Percentiles rank a stretch among this genome's conserved stretches.
These are phyloP conservation scores for Geoglossum glabrum DNA, from an alignment of 495 filamentous ascomycete species.

Conservation along the genomic window DNA sequence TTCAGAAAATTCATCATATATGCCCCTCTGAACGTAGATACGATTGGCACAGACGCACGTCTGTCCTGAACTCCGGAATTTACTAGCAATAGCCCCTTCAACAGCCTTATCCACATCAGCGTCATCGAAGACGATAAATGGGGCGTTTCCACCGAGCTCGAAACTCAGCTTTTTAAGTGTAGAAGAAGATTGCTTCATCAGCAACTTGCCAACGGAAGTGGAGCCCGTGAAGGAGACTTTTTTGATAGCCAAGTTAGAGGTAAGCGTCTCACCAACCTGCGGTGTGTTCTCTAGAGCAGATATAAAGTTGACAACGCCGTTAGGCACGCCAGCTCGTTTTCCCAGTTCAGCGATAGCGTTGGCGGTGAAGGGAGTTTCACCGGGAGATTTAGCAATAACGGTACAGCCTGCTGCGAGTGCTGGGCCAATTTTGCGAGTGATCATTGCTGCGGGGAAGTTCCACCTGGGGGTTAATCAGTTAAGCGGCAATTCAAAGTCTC, in stretches of 20 bases:
- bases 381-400: conserved; percentile 64
- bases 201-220: conserved; percentile 66
- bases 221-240: conserved; percentile 86
- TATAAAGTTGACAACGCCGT: conserved; percentile 68
- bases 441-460: conserved; percentile 93
- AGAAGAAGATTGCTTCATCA: conserved; percentile 63
- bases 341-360: conserved; percentile 69
- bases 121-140: conserved; percentile 88
- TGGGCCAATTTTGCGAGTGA: conserved; percentile 71
- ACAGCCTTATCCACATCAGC: conserved; percentile 65
- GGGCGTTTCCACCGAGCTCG: conserved; percentile 79
- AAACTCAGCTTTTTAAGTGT: conserved; percentile 77
- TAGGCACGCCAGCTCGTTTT: conserved; percentile 64
- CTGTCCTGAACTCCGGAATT: conserved; percentile 77
- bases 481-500: conserved; percentile 3
- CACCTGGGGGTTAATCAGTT: conserved; percentile 23
- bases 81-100: conserved; percentile 50
- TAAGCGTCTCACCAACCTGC: conserved; percentile 50
- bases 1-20: conserved; percentile 57
- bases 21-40: conserved; percentile 58
- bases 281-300: conserved; percentile 53
- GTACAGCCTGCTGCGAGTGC: conserved; percentile 73
- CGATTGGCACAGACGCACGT: conserved; percentile 85
- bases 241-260: conserved; percentile 46
- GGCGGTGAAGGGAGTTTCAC: conserved; percentile 70